These are phyloP conservation scores for Gynostemma pentaphyllum DNA, from an alignment of 306 rosid genomes.

Conservation along the genomic window DNA sequence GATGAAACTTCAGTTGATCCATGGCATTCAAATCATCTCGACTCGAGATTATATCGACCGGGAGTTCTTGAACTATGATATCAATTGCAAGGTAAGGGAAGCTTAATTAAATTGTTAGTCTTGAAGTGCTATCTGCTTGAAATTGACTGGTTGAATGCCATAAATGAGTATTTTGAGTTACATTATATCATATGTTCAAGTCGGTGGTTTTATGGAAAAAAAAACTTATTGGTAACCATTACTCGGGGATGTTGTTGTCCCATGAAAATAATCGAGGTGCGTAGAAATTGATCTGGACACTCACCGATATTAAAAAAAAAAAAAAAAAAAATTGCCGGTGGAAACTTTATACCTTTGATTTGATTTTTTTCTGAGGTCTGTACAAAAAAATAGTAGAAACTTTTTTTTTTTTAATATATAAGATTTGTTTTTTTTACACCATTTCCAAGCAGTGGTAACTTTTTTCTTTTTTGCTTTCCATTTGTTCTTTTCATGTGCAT, in stretches of 20 bases:
- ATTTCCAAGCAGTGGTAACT: neutral
- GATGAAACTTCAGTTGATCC: neutral
- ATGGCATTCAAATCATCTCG: no score
- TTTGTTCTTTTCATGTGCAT: constrained; percentile 15
- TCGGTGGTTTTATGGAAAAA: neutral
- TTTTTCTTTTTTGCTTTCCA: constrained; percentile 15
- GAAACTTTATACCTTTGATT: neutral
- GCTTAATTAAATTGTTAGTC: neutral
- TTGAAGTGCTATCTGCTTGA: neutral
- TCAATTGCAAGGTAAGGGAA: neutral
- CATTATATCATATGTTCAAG: neutral
- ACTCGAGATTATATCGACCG: neutral
- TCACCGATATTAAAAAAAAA: no score
- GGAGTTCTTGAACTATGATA: neutral
- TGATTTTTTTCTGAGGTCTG: neutral
- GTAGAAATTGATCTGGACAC: no score
- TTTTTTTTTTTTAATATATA: neutral
- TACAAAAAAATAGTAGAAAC: neutral
- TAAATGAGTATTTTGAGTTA: constrained; percentile 5
- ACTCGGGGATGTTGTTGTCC: no score
- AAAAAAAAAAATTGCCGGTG: no score
- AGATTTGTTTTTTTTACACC: neutral
- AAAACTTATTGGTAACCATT: neutral
- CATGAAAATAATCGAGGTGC: no score
- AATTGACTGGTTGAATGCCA: neutral